phyloP scores from a whole-genome alignment of 257 asterid species.

The Fraxinus excelsior region DNA sequence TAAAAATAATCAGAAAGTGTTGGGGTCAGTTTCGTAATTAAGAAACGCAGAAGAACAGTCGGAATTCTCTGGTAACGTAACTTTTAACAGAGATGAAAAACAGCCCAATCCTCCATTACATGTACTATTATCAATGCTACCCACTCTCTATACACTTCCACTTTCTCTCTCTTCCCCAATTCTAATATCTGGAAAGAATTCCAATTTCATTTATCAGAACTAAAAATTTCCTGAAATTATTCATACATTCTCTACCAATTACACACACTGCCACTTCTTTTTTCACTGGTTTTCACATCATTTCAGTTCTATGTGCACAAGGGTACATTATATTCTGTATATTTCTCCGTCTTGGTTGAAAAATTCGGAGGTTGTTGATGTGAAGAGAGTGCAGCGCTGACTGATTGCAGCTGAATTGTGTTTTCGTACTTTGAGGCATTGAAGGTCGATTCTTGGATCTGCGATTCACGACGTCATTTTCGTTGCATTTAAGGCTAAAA shows the following conservation, averaged over 20 bases:
- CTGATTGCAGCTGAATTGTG: conserved; percentile 46
- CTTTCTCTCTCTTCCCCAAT: neutral
- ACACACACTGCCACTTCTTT: conserved; percentile 34
- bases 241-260: conserved; percentile 34
- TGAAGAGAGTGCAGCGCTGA: conserved; percentile 30
- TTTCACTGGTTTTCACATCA: conserved; percentile 27
- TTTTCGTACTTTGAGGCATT: conserved; percentile 29
- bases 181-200: neutral
- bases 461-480: conserved; percentile 29
- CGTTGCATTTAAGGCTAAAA: conserved; percentile 19
- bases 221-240: conserved; percentile 17
- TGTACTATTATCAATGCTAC: conserved; percentile 24
- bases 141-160: neutral
- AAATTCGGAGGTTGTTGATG: conserved; percentile 10
- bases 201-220: neutral
- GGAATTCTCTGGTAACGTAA: conserved; percentile 27
- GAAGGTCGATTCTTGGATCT: conserved; percentile 48
- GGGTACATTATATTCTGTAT: conserved; percentile 6
- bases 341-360: conserved; percentile 24
- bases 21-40: neutral
- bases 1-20: neutral
- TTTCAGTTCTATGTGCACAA: conserved; percentile 18
- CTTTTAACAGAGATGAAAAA: conserved; percentile 28
- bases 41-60: neutral
- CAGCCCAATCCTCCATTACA: conserved; percentile 1